These are phyloP conservation scores for Pestalotiopsis sp. DNA, from an alignment of 2,329 filamentous ascomycete species.

Conservation along the genomic window DNA sequence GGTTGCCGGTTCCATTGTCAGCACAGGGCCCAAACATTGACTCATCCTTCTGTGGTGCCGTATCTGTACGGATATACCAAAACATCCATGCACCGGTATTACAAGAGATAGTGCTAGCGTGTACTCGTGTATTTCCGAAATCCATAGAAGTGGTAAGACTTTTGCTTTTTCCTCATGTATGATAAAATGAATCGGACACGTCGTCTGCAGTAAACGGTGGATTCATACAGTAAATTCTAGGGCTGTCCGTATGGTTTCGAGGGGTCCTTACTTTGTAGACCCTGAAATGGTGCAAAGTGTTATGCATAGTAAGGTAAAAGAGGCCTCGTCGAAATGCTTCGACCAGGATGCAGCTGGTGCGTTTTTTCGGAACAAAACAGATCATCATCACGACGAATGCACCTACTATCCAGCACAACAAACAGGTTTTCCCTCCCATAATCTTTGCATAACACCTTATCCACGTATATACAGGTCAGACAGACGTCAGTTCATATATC, in stretches of 20 bases:
- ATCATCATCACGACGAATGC: not conserved
- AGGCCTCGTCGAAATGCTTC: not conserved
- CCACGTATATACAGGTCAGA: not conserved
- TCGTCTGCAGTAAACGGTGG: not conserved
- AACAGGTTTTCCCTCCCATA: not conserved
- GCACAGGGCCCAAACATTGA: not conserved
- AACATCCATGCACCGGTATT: not conserved
- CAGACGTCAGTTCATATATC: not conserved
- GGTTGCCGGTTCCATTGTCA: not conserved
- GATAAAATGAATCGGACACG: not conserved
- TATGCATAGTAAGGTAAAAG: not conserved
- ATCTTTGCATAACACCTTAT: not conserved
- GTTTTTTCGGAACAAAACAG: not conserved
- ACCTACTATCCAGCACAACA: not conserved
- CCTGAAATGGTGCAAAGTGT: not conserved
- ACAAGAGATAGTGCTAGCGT: not conserved
- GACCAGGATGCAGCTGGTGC: not conserved
- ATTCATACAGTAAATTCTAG: not conserved
- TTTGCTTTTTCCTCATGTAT: not conserved
- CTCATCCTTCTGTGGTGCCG: not conserved
- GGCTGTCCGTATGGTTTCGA: not conserved
- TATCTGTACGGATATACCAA: not conserved
- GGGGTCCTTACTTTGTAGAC: not conserved
- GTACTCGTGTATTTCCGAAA: not conserved
- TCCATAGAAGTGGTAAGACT: not conserved